Evolutionary conservation across 2,329 filamentous ascomycete genomes (phyloP).

Genomic region (Amauroascus verrucosus): DNA sequence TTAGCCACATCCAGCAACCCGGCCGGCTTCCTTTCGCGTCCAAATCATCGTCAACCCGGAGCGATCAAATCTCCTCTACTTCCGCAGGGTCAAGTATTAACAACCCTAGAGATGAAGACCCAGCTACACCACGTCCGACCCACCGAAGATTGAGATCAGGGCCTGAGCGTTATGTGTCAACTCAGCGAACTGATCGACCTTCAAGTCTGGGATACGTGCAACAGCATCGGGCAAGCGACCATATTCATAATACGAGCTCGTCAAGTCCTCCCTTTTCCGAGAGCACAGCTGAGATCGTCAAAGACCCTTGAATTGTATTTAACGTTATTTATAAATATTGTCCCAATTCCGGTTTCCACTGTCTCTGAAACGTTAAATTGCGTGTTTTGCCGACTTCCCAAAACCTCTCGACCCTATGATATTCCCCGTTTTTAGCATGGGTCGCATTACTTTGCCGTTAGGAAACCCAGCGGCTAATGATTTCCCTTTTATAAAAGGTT

Average conservation of each 20-base stretch:
- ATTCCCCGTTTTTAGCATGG: neutral
- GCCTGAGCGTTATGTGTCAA: conserved; percentile 12
- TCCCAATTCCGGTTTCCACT: too few relatives aligned
- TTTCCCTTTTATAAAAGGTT: neutral
- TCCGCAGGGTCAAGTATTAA: conserved; percentile 33
- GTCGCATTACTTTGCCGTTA: neutral
- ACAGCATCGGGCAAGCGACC: conserved; percentile 40
- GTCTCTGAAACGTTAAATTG: neutral
- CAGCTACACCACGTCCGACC: conserved; percentile 15
- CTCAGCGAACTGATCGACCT: conserved; percentile 29
- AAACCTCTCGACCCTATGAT: neutral
- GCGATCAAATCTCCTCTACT: conserved; percentile 29
- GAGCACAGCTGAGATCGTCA: conserved; percentile 38
- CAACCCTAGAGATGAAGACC: conserved; percentile 21
- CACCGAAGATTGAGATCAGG: conserved; percentile 12
- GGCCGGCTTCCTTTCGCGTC: conserved; percentile 36
- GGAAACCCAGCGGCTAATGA: neutral
- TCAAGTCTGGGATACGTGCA: conserved; percentile 43
- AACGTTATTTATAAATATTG: too few relatives aligned
- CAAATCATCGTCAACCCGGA: conserved; percentile 28
- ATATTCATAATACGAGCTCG: conserved; percentile 37
- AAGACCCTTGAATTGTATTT: conserved; percentile 20
- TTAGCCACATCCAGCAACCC: conserved; percentile 18
- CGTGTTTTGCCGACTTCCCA: neutral
- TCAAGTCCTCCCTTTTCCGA: conserved; percentile 30